Percentiles rank a stretch among this genome's conserved stretches.
Evolutionary conservation across 2,329 filamentous ascomycete genomes (phyloP).

Genomic region (Lithohypha guttulata): DNA sequence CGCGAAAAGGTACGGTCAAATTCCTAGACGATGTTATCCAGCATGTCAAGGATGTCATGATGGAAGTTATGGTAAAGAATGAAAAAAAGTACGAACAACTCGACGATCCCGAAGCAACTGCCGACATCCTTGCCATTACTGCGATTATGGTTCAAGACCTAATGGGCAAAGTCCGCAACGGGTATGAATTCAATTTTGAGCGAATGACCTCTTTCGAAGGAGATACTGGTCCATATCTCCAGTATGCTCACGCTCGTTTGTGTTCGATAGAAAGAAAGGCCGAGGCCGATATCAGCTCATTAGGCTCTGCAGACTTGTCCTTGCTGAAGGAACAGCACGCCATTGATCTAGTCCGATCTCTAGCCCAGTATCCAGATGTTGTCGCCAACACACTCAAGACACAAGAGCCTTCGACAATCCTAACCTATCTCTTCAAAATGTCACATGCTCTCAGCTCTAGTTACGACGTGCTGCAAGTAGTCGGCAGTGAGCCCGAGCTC

Average conservation of each 20-base stretch:
- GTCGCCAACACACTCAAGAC: slow-evolving; percentile 53
- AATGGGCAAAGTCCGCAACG: slow-evolving; percentile 70
- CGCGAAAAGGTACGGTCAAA: slow-evolving; percentile 60
- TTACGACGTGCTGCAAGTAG: slow-evolving; percentile 53
- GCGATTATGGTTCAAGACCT: slow-evolving; percentile 98
- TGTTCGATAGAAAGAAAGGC: slow-evolving; percentile 51
- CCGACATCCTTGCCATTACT: slow-evolving; percentile 84
- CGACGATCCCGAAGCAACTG: slow-evolving; percentile 66
- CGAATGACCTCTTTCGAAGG: slow-evolving; percentile 57
- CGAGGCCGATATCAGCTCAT: slow-evolving; percentile 35
- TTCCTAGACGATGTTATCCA: slow-evolving; percentile 63
- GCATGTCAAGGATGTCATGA: slow-evolving; percentile 88
- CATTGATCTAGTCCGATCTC: slow-evolving; percentile 48
- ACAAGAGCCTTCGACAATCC: slow-evolving; percentile 55
- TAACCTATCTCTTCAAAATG: slow-evolving; percentile 59
- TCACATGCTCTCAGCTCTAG: slow-evolving; percentile 50
- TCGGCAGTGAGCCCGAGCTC: slow-evolving; percentile 47
- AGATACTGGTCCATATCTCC: slow-evolving; percentile 55
- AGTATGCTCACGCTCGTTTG: slow-evolving; percentile 52
- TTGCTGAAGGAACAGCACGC: slow-evolving; percentile 53
- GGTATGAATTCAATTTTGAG: slow-evolving; percentile 55
- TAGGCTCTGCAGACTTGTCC: slow-evolving; percentile 46
- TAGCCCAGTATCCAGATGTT: slow-evolving; percentile 56
- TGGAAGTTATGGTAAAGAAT: slow-evolving; percentile 91
- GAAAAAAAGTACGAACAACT: slow-evolving; percentile 83